Base-by-base conservation (phyloP, 1,284 basidiomycete genomes). In the Microbotryomycetes sp. region DNA sequence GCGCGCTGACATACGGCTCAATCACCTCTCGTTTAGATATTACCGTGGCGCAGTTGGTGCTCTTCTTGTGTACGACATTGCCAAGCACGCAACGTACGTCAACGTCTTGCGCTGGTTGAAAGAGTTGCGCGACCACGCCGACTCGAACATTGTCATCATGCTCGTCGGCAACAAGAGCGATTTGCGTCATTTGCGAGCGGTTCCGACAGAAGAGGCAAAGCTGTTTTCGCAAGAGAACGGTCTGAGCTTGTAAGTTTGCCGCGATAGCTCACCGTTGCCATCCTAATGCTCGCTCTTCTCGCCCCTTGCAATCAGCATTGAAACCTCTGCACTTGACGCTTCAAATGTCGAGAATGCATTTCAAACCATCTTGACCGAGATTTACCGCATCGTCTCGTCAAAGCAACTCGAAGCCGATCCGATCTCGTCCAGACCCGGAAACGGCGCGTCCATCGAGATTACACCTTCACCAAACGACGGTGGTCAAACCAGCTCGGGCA, bases 291-390 rank as follows among this genome's bases (percentile, higher is more conserved):
- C 52, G 52, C 5, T 4, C n/a, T 2, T 7, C 4, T 18, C 21
- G 16, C 16, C 7, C 16, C 7, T 13, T 29, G 6, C 18, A n/a
- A 7, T 9, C 4, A 66, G 64, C 82, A 97, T 98, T 72, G 94
- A 98, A 81, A 98, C 94, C 64, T 98, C 96, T 72, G 94, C 96
- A 76, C 85, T 98, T 82, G 94, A 98, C 83, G 91, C 93, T 70
- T 92, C 90, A 57, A 97, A 97, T 79, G 96, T 98, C 76, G 94
- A 97, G 79, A 79, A 83, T 58, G 91, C 94, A 56, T 98, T 98
- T 86, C 92, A 97, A 78, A 93, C 86, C 72, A 97, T 97, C 74
- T 82, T 98, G 64, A 89, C 90, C 92, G 92, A 96, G 71, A 94
- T 96, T 76, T 94, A 94, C 81, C 88, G 87, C 73, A 91, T 96